Conservation (phyloP, 1,139 yeast species). For the Zygosaccharomyces sapae region DNA sequence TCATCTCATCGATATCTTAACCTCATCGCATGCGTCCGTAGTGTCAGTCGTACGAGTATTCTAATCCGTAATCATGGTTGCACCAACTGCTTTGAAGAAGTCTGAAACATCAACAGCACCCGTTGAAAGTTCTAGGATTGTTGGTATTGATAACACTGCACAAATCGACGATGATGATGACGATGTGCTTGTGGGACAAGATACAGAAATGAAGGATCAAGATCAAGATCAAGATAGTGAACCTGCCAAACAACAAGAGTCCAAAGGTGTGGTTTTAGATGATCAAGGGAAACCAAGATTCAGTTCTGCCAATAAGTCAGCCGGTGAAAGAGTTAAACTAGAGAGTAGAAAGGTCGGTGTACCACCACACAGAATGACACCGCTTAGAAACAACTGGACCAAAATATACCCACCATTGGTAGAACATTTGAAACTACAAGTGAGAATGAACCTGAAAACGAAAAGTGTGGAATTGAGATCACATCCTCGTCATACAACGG, state of each 20-base stretch:
- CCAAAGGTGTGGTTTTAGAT: conserved; percentile 65
- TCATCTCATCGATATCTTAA: conserved; percentile 13
- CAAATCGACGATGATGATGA: conserved; percentile 43
- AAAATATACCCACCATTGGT: conserved; percentile 94
- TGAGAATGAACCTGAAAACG: conserved; percentile 85
- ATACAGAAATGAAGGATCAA: conserved; percentile 28
- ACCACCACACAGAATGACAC: conserved; percentile 96
- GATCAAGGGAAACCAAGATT: conserved; percentile 89
- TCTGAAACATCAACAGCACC: conserved; percentile 21
- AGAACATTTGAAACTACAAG: conserved; percentile 89
- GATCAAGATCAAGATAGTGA: conserved; percentile 14
- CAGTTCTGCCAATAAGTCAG: conserved; percentile 62
- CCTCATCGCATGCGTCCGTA: background rate
- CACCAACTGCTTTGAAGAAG: conserved; percentile 56
- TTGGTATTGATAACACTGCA: conserved; percentile 29
- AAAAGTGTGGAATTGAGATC: conserved; percentile 86
- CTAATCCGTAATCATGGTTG: conserved; percentile 46
- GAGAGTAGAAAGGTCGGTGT: conserved; percentile 87
- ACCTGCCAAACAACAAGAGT: conserved; percentile 35
- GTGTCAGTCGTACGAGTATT: background rate
- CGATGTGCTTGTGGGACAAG: conserved; percentile 64
- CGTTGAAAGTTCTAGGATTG: conserved; percentile 24
- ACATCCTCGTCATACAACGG: conserved; percentile 70
- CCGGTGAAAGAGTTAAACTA: conserved; percentile 62
- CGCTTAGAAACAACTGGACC: conserved; percentile 83